Percentiles rank a stretch among this genome's conserved stretches.
phyloP scores from a whole-genome alignment of 75 land plant species.

The Picea sitchensis region DNA sequence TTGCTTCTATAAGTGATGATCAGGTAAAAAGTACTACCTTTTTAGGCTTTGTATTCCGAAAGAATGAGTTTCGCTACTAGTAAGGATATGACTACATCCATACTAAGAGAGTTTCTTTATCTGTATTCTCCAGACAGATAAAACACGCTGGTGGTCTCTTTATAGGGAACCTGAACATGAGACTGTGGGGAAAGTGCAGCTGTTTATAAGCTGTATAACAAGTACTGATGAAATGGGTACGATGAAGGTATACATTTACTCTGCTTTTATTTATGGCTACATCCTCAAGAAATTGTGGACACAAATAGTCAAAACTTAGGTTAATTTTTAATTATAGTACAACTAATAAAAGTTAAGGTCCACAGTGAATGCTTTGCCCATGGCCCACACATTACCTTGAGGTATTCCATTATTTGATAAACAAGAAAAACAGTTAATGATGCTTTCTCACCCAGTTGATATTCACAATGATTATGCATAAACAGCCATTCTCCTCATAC shows the following conservation, averaged over 20 bases:
- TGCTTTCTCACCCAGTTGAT: too few species aligned
- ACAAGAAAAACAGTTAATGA: neutral
- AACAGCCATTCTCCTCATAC: too few species aligned
- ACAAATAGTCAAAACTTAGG: neutral
- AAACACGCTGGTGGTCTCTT: constrained; percentile 84
- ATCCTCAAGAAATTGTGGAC: too few species aligned
- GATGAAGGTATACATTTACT: constrained; percentile 41
- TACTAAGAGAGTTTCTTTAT: neutral
- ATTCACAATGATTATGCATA: too few species aligned
- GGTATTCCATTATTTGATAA: neutral
- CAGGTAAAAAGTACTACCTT: constrained; percentile 37
- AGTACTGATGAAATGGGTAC: constrained; percentile 55
- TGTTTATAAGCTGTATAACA: constrained; percentile 61
- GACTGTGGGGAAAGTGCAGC: constrained; percentile 81
- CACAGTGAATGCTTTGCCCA: neutral
- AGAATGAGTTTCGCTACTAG: neutral
- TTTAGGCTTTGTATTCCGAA: neutral
- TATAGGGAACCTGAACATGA: constrained; percentile 88
- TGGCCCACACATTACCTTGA: neutral
- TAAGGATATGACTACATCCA: neutral
- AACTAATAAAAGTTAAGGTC: neutral
- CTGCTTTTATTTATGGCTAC: neutral
- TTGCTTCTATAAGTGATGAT: constrained; percentile 75
- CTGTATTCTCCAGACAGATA: constrained; percentile 57
- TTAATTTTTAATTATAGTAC: neutral